Evolutionary conservation across 306 rosid genomes (phyloP), one percentile per base, ranked within the genome.

Genomic region (Cercis canadensis): DNA sequence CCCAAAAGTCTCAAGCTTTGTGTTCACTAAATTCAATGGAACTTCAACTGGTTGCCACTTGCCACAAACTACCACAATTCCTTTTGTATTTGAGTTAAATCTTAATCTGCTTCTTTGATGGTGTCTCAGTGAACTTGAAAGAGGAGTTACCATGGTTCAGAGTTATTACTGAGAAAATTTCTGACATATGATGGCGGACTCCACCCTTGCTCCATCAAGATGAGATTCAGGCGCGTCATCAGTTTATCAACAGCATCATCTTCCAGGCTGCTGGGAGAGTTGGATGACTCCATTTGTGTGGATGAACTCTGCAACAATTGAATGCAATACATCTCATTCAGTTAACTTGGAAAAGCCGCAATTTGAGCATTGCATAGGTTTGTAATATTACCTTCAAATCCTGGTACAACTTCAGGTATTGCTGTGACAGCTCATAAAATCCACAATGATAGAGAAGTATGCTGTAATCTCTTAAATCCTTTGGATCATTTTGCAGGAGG

Each of bases 391-490:
- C 98, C 96, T 84, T 76, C 7, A 67, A 73, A 24, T 87, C 94
- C 62, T 51, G 79, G 66, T 84, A 88, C 77, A 84, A 51, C 64
- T 76, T 87, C 70, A 90, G 52, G 74, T 87, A 84, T 44, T 88
- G 80, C 49, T 79, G 77, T 6, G 98, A 87, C 76, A 81, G 84
- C 75, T 87, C 79, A 60, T 79, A 88, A 46, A 88, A 85, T 49
- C 97, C 97, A 77, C 97, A 93, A 34, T 88, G 98, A 74, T 93
- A 90, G 65, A 93, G 96, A 70, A 93, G 98, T 78, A 87, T 81
- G 84, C 96, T 87, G 74, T 90, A 93, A 73, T 93, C 98, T 76
- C 96, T 82, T 44, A 93, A 73, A 67, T 93, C 98, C 65, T 85
- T 93, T 11, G 78, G 56, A 62, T 88, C 87, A 57, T 81, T 78